phyloP scores from a whole-genome alignment of 768 basidiomycete genomes.

The Boletus rubroflammeus region DNA sequence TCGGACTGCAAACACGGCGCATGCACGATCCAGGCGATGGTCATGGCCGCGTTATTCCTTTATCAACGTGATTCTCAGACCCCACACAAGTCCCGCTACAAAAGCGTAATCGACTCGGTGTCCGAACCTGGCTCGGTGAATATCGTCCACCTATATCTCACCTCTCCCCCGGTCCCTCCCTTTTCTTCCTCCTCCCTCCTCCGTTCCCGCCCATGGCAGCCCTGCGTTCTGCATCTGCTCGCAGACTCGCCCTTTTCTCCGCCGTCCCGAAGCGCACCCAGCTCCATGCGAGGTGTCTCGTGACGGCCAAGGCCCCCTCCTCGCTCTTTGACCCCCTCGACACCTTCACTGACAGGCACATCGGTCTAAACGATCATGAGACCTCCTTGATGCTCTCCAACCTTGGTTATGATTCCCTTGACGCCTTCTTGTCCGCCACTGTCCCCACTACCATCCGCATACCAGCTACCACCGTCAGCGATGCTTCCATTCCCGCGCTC shows the following conservation, averaged over 20 bases:
- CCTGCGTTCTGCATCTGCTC: slow-evolving; percentile 26
- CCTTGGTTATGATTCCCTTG: slow-evolving; percentile 84
- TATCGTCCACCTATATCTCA: slow-evolving; percentile 25
- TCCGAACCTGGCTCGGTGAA: slow-evolving; percentile 39
- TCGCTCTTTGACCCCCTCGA: slow-evolving; percentile 84
- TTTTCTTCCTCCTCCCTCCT: slow-evolving; percentile 12
- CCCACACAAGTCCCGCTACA: slow-evolving; percentile 11
- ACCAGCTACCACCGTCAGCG: slow-evolving; percentile 52
- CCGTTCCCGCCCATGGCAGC: slow-evolving; percentile 27
- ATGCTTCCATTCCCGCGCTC: slow-evolving; percentile 66
- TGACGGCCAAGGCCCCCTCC: slow-evolving; percentile 55
- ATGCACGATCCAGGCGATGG: not conserved
- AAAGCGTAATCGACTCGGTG: slow-evolving; percentile 38
- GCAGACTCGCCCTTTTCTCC: slow-evolving; percentile 18
- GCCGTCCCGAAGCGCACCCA: slow-evolving; percentile 16
- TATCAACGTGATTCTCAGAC: slow-evolving; percentile 11
- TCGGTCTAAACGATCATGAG: slow-evolving; percentile 87
- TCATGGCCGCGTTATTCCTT: not conserved
- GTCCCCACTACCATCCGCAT: slow-evolving; percentile 83
- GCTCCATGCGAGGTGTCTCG: slow-evolving; percentile 41
- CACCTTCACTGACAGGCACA: slow-evolving; percentile 85
- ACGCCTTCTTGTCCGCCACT: slow-evolving; percentile 78
- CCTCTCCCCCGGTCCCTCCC: slow-evolving; percentile 14
- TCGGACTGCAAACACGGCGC: not conserved
- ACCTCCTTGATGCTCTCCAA: slow-evolving; percentile 75